Evolutionary conservation across 1,284 basidiomycete species (phyloP).

Genomic region (Chalciporus sp.): DNA sequence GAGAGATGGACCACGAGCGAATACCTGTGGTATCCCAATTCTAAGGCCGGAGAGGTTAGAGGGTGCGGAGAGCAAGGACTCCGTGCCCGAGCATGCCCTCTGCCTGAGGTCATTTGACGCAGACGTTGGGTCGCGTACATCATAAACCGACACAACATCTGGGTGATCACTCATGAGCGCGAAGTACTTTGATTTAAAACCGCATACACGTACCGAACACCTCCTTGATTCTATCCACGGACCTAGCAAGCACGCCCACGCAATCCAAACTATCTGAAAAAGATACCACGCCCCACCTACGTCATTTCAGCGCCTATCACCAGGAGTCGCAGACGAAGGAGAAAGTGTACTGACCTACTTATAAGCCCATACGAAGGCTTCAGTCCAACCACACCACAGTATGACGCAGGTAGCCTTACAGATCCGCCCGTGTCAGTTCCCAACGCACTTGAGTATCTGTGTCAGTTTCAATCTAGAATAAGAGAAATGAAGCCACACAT

Average conservation of each 20-base stretch:
- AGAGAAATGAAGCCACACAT: slow-evolving; percentile 36
- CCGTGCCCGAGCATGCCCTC: slow-evolving; percentile 19
- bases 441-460: slow-evolving; percentile 62
- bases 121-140: slow-evolving; percentile 81
- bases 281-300: slow-evolving; percentile 87
- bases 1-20: neutral
- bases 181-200: neutral
- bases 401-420: slow-evolving; percentile 88
- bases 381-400: slow-evolving; percentile 89
- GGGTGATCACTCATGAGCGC: slow-evolving; percentile 1
- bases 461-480: slow-evolving; percentile 9
- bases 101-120: slow-evolving; percentile 47
- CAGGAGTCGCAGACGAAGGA: neutral
- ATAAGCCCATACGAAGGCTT: slow-evolving; percentile 96
- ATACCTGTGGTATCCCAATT: slow-evolving; percentile 63
- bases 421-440: slow-evolving; percentile 97
- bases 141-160: slow-evolving; percentile 71
- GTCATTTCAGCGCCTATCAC: slow-evolving; percentile 19
- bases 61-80: slow-evolving; percentile 12
- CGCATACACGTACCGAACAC: slow-evolving; percentile 58
- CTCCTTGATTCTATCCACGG: slow-evolving; percentile 49
- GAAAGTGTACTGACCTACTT: slow-evolving; percentile 61
- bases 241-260: slow-evolving; percentile 79
- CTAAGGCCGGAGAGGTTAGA: slow-evolving; percentile 44
- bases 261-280: slow-evolving; percentile 96